Percentiles rank a stretch among this genome's conserved stretches.
Conservation (phyloP, 176 grass and related monocot genomes). For the Cenchrus fungigraminus region DNA sequence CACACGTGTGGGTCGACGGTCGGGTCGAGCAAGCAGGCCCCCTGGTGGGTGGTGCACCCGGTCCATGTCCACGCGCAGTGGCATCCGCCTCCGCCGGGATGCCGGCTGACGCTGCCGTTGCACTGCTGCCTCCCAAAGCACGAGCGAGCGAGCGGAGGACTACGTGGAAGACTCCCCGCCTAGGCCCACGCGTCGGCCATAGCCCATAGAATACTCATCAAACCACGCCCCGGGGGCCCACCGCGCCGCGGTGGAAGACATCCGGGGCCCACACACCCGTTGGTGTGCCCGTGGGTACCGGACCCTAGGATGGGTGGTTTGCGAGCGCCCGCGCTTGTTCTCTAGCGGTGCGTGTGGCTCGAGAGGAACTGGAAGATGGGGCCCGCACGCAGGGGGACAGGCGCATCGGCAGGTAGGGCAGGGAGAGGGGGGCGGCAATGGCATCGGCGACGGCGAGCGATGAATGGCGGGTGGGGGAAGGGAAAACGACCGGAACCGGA, state of each 20-base stretch:
- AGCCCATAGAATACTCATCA: too few species aligned
- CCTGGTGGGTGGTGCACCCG: conserved; percentile 12
- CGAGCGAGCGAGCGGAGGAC: background rate
- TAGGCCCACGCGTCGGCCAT: background rate
- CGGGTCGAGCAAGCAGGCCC: background rate
- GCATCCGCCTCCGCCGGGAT: background rate
- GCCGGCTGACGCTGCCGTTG: conserved; percentile 12
- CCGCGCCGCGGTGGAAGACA: background rate
- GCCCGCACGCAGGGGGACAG: background rate
- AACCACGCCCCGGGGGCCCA: background rate
- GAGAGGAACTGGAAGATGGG: background rate
- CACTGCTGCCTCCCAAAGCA: background rate
- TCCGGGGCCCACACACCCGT: background rate
- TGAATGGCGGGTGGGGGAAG: background rate
- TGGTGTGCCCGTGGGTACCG: background rate
- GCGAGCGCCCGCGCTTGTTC: background rate
- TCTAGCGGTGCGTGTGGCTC: background rate
- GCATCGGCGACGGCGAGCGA: background rate
- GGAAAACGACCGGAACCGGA: background rate
- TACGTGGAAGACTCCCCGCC: background rate
- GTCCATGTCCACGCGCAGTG: background rate
- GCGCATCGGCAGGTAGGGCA: background rate
- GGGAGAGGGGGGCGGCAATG: background rate
- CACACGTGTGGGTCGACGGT: background rate
- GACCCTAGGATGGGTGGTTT: background rate